Evolutionary conservation across 164 flowering plant genomes (phyloP), one percentile per base, ranked within the genome.

Genomic region (Tetrastigma voinierianum): DNA sequence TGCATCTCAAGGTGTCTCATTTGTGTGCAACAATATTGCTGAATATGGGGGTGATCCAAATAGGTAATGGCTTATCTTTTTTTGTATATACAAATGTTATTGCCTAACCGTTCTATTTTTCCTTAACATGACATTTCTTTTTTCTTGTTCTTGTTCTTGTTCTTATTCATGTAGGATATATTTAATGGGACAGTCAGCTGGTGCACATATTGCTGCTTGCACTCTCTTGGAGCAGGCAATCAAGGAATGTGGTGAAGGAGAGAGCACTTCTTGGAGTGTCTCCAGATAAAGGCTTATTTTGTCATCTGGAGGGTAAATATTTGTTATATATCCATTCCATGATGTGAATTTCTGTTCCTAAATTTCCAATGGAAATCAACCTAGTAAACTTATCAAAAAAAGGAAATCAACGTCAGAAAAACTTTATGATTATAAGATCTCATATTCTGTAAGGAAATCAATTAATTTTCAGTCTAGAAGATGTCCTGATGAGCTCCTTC

Each of bases 171-270:
- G 58, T 70, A 95, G 98, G 83, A 77, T 95, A 61, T 95, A 86
- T 78, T 67, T 95, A 47, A 87, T 92, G 88, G 99, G 99, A 18
- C 99, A 95, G 74, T 92, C 99, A 54, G 98, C 98, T 67, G 99
- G 99, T 77, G 99, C 97, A 61, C 99, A 95, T 77, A 92, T 95
- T 74, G 85, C n/a, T n/a, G n/a, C 96, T 61, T 95, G 99, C 81
- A 83, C 84, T 73, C 90, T 92, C 24, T n/a, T 95, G 70, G 83
- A 90, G 62, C 94, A 90, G 79, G 93, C 99, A 72, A 78, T 83
- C 64, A 83, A 84, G 79, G 99, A 92, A 79, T 70, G 81, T 64
- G 71, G 69, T 19, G 81, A 79, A 73, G 83, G 73, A 43, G 88
- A 84, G 49, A 70, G 61, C 16, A 70, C 74, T 65, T 74, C 86